Conservation (phyloP, 768 basidiomycete species). For the Boletus edulis region DNA sequence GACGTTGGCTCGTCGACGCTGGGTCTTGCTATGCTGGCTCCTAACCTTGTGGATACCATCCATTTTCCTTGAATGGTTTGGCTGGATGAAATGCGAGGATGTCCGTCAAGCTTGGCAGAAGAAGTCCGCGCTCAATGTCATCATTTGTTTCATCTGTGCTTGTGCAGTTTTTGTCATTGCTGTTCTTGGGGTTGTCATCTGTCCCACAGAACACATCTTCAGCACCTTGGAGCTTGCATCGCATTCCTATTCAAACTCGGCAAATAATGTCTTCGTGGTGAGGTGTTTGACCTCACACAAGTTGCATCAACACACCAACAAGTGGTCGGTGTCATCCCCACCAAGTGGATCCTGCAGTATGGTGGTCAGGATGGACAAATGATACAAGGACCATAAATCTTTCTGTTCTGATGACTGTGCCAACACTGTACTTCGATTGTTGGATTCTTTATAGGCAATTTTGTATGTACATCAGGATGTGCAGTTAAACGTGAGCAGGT, state of each 20-base stretch:
- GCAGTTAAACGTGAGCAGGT: too few relatives aligned
- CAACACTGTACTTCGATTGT: too few relatives aligned
- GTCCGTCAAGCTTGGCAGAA: constrained; percentile 97
- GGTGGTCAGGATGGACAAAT: constrained; percentile 57
- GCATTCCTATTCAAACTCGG: constrained; percentile 39
- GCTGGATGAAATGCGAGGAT: constrained; percentile 93
- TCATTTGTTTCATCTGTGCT: constrained; percentile 93
- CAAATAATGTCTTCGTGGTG: constrained; percentile 87
- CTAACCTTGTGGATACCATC: constrained; percentile 93
- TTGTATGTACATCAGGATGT: too few relatives aligned
- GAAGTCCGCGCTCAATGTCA: constrained; percentile 89
- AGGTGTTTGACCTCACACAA: constrained; percentile 84
- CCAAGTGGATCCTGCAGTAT: constrained; percentile 76
- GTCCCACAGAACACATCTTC: too few relatives aligned
- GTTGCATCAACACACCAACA: constrained; percentile 64
- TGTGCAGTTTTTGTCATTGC: constrained; percentile 92
- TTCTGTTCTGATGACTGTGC: too few relatives aligned
- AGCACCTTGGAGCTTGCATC: too few relatives aligned
- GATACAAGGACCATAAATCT: too few relatives aligned
- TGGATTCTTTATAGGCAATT: too few relatives aligned
- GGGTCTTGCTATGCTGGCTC: constrained; percentile 86
- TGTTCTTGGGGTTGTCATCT: constrained; percentile 27
- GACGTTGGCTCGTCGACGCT: constrained; percentile 73
- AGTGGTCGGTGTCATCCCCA: constrained; percentile 68
- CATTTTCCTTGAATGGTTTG: constrained; percentile 62